Base-by-base conservation (phyloP, 2,329 filamentous ascomycete species). In the Diaporthe amygdali region DNA sequence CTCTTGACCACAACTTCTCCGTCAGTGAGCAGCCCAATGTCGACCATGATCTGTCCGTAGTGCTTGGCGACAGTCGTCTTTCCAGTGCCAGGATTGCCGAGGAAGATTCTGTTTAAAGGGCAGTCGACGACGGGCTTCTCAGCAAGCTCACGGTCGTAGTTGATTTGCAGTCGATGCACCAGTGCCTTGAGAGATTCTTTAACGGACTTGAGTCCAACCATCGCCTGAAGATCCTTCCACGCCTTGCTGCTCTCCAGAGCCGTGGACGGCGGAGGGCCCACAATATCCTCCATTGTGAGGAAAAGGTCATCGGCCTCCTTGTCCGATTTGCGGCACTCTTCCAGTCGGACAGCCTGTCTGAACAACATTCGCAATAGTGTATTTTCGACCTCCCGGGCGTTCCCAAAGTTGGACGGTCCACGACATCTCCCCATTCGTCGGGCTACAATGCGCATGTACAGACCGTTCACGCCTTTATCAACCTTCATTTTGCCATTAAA, bases 31-130 rank as follows among this genome's bases (percentile, higher is more conserved):
- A 93, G 74, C 0, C 92, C 92, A 9, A 95, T 79, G 66, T 93
- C 88, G 0, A 87, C 90, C 1, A 95, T 82, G 1, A 95, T 91
- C 51, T 86, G 81, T 0, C 91, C 93, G 74, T 94, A 95, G 0
- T 94, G 79, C 76, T 93, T 94, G 0, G 92, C 93, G 0, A 95
- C 90, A 0, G 91, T 91, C 0, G 93, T 95, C 75, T 95, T 95
- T 0, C 93, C 93, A 0, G 93, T 95, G 0, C 93, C 93, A 0
- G 93, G 93, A 1, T 86, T 87, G 0, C 93, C 93, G 0, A 94
- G 77, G 69, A 95, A 94, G 2, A 94, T 88, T 10, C 86, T 84
- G 77, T 94, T 95, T 0, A 94, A 82, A 0, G 86, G 89, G 64
- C 89, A 90, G 67, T 91, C 81, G 0, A 94, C 81, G 0, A 86